Evolutionary conservation across 768 basidiomycete species (phyloP), one percentile per base, ranked within the genome.

Genomic region (Gymnopilus junonius): DNA sequence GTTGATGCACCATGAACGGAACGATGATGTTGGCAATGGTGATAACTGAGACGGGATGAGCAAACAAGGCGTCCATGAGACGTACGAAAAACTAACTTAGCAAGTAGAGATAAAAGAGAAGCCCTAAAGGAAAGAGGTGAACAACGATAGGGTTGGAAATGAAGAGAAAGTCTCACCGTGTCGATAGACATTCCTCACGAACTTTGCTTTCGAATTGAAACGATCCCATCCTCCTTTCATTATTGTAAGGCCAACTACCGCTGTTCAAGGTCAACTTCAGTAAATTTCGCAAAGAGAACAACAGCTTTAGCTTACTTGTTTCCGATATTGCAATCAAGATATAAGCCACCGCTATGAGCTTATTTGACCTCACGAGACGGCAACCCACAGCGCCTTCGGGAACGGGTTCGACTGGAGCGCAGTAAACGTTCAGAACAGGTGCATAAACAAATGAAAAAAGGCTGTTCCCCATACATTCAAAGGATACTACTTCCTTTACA

Each of bases 321-420:
- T 82, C 81, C 2, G 73, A 77, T 6, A 80, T 5, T 25, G 77
- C 69, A 8, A 82, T 69, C 20, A 79, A 66, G 8, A 78, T 67
- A 62, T 80, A 82, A 1, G 74, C 76, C 12, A 75, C 64, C 12
- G 78, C 69, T 10, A 80, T 75, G 32, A 78, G 65, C 17, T 70
- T 66, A 46, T 74, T 76, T 1, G 78, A 76, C 12, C 72, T 42
- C 1, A 65, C 64, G 20, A 80, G 65, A 4, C 55, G 37, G 64
- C 80, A 82, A 1, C 78, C 79, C 25, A 67, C 57, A 2, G 60
- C 63, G 34, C 58, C 62, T 11, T n/a, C 17, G 3, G 59, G 62
- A 14, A 58, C 55, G 1, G 27, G 14, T 17, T 55, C 32, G 21
- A 61, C 56, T 61, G 37, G 11, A 23, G 21, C 27, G 17, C 5